Evolutionary conservation across 495 filamentous ascomycete genomes (phyloP), one percentile per base, ranked within the genome.

Genomic region (Penicillium alfredii): DNA sequence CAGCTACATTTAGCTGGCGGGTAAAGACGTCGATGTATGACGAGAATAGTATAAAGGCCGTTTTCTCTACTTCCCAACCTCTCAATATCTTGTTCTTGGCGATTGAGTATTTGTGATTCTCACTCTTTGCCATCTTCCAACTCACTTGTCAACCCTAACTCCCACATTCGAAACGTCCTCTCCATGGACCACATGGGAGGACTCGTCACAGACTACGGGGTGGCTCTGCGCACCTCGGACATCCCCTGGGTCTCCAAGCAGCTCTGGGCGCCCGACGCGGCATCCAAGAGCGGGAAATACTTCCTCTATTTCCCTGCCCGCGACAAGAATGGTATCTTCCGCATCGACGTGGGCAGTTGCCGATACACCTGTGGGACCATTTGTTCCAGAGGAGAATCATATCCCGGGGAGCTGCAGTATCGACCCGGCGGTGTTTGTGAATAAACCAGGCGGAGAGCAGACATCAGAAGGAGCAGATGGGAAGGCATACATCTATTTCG

Each of bases 301-400:
- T 74, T 67, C 25, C 45, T 74, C 1, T 67, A 66, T 30, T 73
- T 73, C 40, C 67, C 66, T 0, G 70, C 71, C 2, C 57, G 69
- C 2, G 69, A 72, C 17, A 49, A 65, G 4, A 54, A 64, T 4
- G 65, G 61, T 5, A 61, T 75, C 10, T 85, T 87, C 61, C 68
- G 80, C 21, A 83, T 86, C 48, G 70, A 69, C 6, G 71, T 74
- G 0, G 71, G 60, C 1, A n/a, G 53, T 71, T 1, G 45, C 64
- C 1, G 44, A 61, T n/a, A 48, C 33, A 3, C 71, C 71, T 2
- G 58, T 62, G 18, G 71, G 71, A 0, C 71, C 71, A 0, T 75
- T 74, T 27, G 36, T 33, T 12, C 62, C 72, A 4, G 49, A 69
- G 36, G 37, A 55, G 8, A 37, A 49, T 2, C 63, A 47, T 11